Conservation (phyloP, 2,329 filamentous ascomycete species). For the Calonectria leucothoes region DNA sequence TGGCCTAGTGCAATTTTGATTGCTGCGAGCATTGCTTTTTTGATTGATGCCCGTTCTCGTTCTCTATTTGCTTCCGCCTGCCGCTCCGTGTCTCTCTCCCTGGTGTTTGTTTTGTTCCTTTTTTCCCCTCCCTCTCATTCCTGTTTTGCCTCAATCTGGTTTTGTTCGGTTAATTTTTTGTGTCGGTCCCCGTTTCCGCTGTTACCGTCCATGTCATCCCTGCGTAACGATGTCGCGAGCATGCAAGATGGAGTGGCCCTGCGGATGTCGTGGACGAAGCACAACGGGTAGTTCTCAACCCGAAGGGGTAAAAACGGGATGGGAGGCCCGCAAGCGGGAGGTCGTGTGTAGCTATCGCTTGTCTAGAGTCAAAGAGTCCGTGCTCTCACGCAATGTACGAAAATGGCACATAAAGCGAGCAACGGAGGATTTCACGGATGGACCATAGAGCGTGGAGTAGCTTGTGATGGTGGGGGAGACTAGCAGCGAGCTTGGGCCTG, state of each 20-base stretch:
- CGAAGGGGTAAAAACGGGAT: not conserved
- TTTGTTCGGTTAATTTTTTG: not conserved
- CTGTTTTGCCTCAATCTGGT: not conserved
- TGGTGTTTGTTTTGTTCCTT: not conserved
- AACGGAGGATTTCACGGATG: not conserved
- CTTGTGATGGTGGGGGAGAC: not conserved
- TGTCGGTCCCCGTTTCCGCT: not conserved
- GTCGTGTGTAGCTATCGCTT: conserved; percentile 1
- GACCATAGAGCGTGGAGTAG: not conserved
- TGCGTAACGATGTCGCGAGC: conserved; percentile 17
- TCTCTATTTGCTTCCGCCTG: not conserved
- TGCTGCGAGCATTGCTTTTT: not conserved
- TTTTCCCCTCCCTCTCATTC: too few species aligned
- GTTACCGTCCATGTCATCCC: conserved; percentile 12
- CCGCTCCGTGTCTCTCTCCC: not conserved
- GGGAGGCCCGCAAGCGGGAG: not conserved
- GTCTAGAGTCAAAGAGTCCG: not conserved
- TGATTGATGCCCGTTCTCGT: not conserved
- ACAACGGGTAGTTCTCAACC: conserved; percentile 3
- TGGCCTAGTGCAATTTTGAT: not conserved
- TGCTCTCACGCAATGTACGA: not conserved
- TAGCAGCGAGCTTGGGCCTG: not conserved
- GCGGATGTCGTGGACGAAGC: conserved; percentile 22
- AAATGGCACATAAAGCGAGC: conserved; percentile 1
- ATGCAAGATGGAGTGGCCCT: conserved; percentile 25